phyloP scores from a whole-genome alignment of 2,329 filamentous ascomycete species.

The Ophiostoma pallidulum region DNA sequence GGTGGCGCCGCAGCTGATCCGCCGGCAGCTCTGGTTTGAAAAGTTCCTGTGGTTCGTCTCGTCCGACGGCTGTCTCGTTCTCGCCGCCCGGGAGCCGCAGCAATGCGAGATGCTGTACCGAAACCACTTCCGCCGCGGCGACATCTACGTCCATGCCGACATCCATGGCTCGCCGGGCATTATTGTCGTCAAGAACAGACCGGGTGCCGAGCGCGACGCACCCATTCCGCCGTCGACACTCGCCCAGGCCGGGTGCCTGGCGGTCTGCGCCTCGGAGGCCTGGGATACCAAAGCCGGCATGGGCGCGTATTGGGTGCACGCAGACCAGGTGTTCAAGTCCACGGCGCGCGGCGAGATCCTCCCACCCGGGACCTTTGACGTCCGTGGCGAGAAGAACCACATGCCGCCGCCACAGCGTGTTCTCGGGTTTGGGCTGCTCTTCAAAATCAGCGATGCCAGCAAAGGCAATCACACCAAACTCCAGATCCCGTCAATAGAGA shows the following conservation, averaged over 20 bases:
- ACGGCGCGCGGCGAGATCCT: slow-evolving; percentile 72
- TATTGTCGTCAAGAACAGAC: slow-evolving; percentile 74
- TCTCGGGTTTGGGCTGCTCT: slow-evolving; percentile 80
- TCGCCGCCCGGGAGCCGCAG: slow-evolving; percentile 78
- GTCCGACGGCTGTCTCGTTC: slow-evolving; percentile 85
- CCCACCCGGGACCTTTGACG: slow-evolving; percentile 65
- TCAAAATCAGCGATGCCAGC: slow-evolving; percentile 81
- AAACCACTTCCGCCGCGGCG: slow-evolving; percentile 75
- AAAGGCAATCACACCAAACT: slow-evolving; percentile 72
- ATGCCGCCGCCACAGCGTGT: slow-evolving; percentile 79
- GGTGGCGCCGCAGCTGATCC: slow-evolving; percentile 62
- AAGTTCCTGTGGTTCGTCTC: slow-evolving; percentile 96
- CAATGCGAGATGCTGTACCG: slow-evolving; percentile 92
- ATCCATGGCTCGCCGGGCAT: slow-evolving; percentile 75
- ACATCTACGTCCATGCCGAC: slow-evolving; percentile 87
- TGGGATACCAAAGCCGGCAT: slow-evolving; percentile 97
- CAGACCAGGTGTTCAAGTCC: slow-evolving; percentile 83
- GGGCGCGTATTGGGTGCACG: slow-evolving; percentile 91
- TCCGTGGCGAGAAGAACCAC: slow-evolving; percentile 83
- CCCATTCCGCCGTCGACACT: slow-evolving; percentile 88
- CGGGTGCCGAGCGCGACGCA: slow-evolving; percentile 58
- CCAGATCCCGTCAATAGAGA: slow-evolving; percentile 22
- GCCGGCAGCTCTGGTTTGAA: slow-evolving; percentile 88
- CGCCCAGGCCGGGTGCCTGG: slow-evolving; percentile 77
- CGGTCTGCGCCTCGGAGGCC: slow-evolving; percentile 75